A percentile compares a stretch with the other conserved stretches of the same genome.
These are phyloP conservation scores for Erythrobasidium yunnanense DNA, from an alignment of 768 basidiomycete species.

Conservation along the genomic window DNA sequence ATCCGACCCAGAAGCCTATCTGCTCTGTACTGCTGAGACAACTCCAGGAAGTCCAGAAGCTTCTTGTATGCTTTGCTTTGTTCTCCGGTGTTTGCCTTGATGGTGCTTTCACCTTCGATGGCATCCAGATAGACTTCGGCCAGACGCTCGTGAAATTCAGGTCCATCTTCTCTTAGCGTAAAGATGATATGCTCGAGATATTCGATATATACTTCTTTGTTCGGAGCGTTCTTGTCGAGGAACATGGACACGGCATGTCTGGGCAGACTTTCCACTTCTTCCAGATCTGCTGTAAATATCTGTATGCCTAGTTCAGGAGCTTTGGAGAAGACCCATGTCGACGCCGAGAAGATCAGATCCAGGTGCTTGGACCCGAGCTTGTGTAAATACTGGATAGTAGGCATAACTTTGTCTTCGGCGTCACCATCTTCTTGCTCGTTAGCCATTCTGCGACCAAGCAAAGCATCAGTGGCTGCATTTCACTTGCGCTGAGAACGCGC, in stretches of 20 bases:
- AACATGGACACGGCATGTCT: constrained; percentile 62
- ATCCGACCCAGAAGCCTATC: constrained; percentile 72
- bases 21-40: constrained; percentile 57
- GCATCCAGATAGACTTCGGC: constrained; percentile 73
- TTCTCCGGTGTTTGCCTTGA: no score
- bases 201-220: constrained; percentile 18
- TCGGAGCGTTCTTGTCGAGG: constrained; percentile 58
- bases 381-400: constrained; percentile 80
- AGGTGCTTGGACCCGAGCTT: constrained; percentile 75
- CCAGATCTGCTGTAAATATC: constrained; percentile 82
- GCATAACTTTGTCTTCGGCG: constrained; percentile 58
- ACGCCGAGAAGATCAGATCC: constrained; percentile 65
- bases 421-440: constrained; percentile 60
- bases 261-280: constrained; percentile 71
- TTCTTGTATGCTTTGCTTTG: constrained; percentile 53
- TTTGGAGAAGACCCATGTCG: constrained; percentile 73
- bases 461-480: not conserved
- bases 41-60: constrained; percentile 64
- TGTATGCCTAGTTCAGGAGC: constrained; percentile 66
- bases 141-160: constrained; percentile 73
- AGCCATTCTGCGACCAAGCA: constrained; percentile 56
- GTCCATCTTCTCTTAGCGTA: constrained; percentile 57
- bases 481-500: no score
- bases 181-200: constrained; percentile 78
- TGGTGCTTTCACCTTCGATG: no score